Base-by-base conservation (phyloP, 169 alveolate species). In the Cryptosporidium canis region DNA sequence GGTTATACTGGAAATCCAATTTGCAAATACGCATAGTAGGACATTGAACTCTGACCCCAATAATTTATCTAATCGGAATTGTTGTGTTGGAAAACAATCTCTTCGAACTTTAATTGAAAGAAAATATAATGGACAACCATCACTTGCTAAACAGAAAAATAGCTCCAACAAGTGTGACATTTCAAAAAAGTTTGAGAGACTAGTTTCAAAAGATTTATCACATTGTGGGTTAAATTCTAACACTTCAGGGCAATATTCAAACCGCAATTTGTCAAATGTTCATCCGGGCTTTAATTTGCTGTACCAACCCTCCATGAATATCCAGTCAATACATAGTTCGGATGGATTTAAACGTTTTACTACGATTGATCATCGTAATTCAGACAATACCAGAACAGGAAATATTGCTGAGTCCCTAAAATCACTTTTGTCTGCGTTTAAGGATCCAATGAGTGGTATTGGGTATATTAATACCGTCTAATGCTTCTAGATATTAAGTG, bases 331-430 rank as follows among this genome's bases (percentile, higher is more conserved):
- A 14, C 11, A 7, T 27, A 63, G 31, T 27, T 35, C 24, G 27
- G 47, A 24, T 63, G 47, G 18, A 63, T 31, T 37, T 16, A 4
- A n/a, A 29, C n/a, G 29, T 18, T 35, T 37, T 2, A 16, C 47
- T 29, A 3, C 39, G 4, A 31, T 63, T 63, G 11, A 31, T 9
- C 70, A 6, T 16, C 48, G 31, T 2, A 37, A 31, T 31, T 21
- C 14, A 11, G 66, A 51, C 45, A n/a, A 65, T 16, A 68, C 66
- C 8, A 48, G 21, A 68, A 68, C 66, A 31, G 83, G 66, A 12
- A 68, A 68, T 48, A 29, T 68, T 45, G 83, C 67, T n/a, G 83
- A 43, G 66, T 68, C 83, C 16, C 67, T 68, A 44, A 68, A 68
- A 41, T 45, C 67, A 68, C 67, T 68, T 14, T 68, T 68, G 47